phyloP scores from a whole-genome alignment of 163 green algal species.

The Chloromonas sp. region DNA sequence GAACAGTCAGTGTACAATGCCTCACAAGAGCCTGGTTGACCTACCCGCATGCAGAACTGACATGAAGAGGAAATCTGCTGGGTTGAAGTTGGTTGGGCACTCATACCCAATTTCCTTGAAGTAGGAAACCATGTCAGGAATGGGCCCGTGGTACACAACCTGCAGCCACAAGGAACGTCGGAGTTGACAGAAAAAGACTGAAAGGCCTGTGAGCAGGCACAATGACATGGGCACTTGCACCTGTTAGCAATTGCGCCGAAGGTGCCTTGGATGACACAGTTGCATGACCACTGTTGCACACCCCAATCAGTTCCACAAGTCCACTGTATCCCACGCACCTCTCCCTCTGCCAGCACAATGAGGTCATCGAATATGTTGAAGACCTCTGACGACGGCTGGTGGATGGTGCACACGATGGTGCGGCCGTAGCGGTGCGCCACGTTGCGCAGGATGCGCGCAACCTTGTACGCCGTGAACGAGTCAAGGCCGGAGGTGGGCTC shows the following conservation, averaged over 20 bases:
- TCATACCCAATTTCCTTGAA: conserved; percentile 15
- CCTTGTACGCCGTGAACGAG: no score
- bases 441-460: conserved; percentile 36
- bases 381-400: conserved; percentile 48
- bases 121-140: conserved; percentile 12
- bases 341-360: conserved; percentile 49
- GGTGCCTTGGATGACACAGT: no score
- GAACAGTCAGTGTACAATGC: no score
- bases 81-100: conserved; percentile 29
- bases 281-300: no score
- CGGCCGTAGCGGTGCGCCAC: conserved; percentile 32
- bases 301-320: no score
- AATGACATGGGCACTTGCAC: background rate
- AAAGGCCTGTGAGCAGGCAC: background rate
- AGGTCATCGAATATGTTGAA: conserved; percentile 60
- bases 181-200: background rate
- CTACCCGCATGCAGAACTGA: background rate
- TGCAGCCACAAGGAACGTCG: background rate
- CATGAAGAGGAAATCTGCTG: conserved; percentile 26
- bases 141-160: conserved; percentile 12
- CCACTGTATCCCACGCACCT: no score
- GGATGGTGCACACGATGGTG: conserved; percentile 61
- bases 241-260: background rate
- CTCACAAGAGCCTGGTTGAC: no score
- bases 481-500: no score